Base-by-base conservation (phyloP, 2,329 filamentous ascomycete species). In the Diaporthe helianthi region DNA sequence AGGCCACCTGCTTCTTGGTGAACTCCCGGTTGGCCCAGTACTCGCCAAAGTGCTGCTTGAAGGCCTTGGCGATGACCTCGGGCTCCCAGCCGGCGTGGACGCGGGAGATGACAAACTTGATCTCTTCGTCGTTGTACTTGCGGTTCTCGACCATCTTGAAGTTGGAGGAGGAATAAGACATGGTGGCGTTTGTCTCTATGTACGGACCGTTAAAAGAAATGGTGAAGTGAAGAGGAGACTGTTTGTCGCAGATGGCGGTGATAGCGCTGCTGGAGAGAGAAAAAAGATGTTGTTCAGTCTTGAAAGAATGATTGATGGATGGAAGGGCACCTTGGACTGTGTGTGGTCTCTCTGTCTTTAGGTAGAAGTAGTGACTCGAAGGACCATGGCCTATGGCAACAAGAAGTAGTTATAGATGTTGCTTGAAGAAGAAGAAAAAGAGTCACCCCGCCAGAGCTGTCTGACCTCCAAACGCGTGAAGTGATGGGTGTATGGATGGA, bases 41-140 rank as follows among this genome's bases (percentile, higher is more conserved):
- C 6, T 46, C 15, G 17, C 67, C 55, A 10, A 53, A 46, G 47
- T 71, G 67, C 13, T 22, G 47, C 51, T 69, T 69, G 67, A 71
- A 71, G 4, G 67, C 49, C 33, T 60, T 67, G 22, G 70, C 70
- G n/a, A 71, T 67, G 33, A 36, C 53, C 1, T 44, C 41, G 41
- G 33, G 24, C 12, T 33, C 29, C 70, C 70, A 71, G 4, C 22
- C 24, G 3, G 68, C 65, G 24, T 38, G 33, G 41, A 54, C 15
- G 2, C 70, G 70, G 5, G 58, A 44, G 24, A 68, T 26, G 17
- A 71, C 68, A 41, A 70, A 71, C 2, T 66, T 24, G 36, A 70
- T 68, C 47, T 71, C 69, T 36, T 49, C 52, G 13, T 47, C 15
- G n/a, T 51, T 52, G 58, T 71, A 71, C n/a, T 71, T 71, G 33